A percentile compares a stretch with the other conserved stretches of the same genome.
phyloP scores from a whole-genome alignment of 1,284 basidiomycete genomes.

The Cerioporus squamosus region DNA sequence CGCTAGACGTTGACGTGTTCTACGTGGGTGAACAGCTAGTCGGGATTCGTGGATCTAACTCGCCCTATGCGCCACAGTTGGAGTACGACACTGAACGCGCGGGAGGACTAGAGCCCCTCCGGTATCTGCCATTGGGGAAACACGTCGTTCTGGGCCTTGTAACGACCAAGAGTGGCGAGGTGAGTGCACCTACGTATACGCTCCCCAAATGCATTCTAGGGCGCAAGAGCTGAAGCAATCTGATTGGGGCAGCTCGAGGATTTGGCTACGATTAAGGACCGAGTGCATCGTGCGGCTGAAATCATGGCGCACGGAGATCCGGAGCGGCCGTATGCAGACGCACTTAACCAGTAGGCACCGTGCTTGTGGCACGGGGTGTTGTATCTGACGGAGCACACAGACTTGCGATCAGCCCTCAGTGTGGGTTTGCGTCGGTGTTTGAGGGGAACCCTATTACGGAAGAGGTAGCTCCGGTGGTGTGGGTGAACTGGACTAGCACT shows the following conservation, averaged over 20 bases:
- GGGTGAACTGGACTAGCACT: neutral
- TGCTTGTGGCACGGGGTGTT: constrained; percentile 1
- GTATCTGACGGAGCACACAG: constrained; percentile 36
- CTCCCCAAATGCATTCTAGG: neutral
- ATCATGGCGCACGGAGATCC: constrained; percentile 55
- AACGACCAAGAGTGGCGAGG: constrained; percentile 70
- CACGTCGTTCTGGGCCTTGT: constrained; percentile 76
- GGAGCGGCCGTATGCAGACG: constrained; percentile 53
- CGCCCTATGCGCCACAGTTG: constrained; percentile 42
- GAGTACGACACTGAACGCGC: constrained; percentile 81
- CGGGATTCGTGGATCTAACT: neutral
- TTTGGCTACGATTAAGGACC: constrained; percentile 54
- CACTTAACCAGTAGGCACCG: constrained; percentile 57
- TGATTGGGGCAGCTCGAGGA: constrained; percentile 56
- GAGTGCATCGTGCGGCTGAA: constrained; percentile 67
- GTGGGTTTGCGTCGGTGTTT: constrained; percentile 73
- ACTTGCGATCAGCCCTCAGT: constrained; percentile 73
- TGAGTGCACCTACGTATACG: constrained; percentile 25
- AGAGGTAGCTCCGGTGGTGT: constrained; percentile 43
- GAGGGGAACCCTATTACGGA: constrained; percentile 67
- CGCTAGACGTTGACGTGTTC: constrained; percentile 73
- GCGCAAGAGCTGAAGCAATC: constrained; percentile 3
- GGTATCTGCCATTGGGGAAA: constrained; percentile 68
- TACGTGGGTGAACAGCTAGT: constrained; percentile 51
- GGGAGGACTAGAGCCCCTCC: constrained; percentile 70